phyloP scores from a whole-genome alignment of 2,329 filamentous ascomycete genomes.

The Fusarium multiceps region DNA sequence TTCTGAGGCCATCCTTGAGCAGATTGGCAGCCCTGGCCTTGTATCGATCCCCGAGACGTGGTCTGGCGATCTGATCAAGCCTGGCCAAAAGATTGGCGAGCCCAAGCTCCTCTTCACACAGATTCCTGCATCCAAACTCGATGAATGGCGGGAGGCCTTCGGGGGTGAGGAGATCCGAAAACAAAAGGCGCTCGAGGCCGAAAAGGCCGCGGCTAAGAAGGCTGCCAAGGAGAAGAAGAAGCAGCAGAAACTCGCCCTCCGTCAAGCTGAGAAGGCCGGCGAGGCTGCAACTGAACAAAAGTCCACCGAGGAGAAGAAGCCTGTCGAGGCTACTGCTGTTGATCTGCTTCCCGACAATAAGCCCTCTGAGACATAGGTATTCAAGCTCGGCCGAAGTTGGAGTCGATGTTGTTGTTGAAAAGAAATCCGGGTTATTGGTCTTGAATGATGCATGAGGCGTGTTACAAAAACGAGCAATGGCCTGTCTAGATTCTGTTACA shows the following conservation, averaged over 20 bases:
- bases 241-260: constrained; percentile 53
- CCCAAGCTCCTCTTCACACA: constrained; percentile 83
- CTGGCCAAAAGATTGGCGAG: constrained; percentile 84
- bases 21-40: constrained; percentile 70
- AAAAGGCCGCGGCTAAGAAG: constrained; percentile 64
- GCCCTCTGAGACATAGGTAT: constrained; percentile 30
- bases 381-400: not conserved
- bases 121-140: constrained; percentile 83
- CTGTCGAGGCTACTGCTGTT: constrained; percentile 36
- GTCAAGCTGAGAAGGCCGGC: constrained; percentile 31
- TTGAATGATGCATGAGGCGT: constrained; percentile 15
- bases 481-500: constrained; percentile 16
- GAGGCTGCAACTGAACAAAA: constrained; percentile 23
- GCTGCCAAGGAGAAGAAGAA: constrained; percentile 62
- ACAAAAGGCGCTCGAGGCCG: constrained; percentile 70
- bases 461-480: constrained; percentile 20
- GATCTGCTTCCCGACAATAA: constrained; percentile 36
- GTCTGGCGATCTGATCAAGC: constrained; percentile 68
- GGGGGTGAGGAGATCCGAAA: constrained; percentile 74
- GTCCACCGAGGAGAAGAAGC: constrained; percentile 27
- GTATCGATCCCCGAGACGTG: constrained; percentile 74
- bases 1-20: constrained; percentile 77
- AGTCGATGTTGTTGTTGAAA: constrained; percentile 5
- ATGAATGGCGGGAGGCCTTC: constrained; percentile 84
- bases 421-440: not conserved